Percentiles rank a stretch among this genome's conserved stretches.
phyloP scores from a whole-genome alignment of 2,329 filamentous ascomycete species.

The Trichoderma harzianum region DNA sequence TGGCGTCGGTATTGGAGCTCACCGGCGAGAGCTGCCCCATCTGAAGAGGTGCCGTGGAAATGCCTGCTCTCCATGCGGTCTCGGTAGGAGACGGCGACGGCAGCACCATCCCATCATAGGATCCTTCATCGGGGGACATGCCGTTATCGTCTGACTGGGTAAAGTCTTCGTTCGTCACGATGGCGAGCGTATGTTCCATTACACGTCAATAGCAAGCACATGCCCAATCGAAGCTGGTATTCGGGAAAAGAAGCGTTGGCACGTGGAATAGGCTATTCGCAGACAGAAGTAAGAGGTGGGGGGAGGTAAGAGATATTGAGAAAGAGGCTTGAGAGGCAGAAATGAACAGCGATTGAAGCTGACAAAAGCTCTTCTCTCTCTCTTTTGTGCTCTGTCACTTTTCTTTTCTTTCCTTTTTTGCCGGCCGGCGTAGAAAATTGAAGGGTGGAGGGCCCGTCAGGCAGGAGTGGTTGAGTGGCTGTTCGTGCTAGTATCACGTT shows the following conservation, averaged over 20 bases:
- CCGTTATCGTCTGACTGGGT: slow-evolving; percentile 46
- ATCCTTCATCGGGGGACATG: slow-evolving; percentile 43
- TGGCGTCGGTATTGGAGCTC: slow-evolving; percentile 48
- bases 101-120: slow-evolving; percentile 27
- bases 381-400: background rate
- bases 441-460: slow-evolving; percentile 26
- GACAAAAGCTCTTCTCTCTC: background rate
- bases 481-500: slow-evolving; percentile 21
- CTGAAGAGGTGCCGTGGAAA: slow-evolving; percentile 32
- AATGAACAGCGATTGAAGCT: background rate
- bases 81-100: slow-evolving; percentile 35
- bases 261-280: background rate
- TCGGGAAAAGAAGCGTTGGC: background rate
- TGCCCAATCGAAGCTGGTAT: slow-evolving; percentile 27
- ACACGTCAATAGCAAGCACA: slow-evolving; percentile 43
- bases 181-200: slow-evolving; percentile 46
- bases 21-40: slow-evolving; percentile 52
- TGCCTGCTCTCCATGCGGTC: slow-evolving; percentile 28
- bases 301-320: background rate
- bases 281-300: slow-evolving; percentile 2
- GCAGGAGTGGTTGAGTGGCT: slow-evolving; percentile 30
- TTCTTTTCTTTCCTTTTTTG: background rate
- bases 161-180: slow-evolving; percentile 41
- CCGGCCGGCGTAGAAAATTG: slow-evolving; percentile 19
- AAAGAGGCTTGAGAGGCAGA: background rate